A percentile compares a stretch with the other conserved stretches of the same genome.
Evolutionary conservation across 805 yeast species (phyloP).

Genomic region (Zygotorulaspora florentina): DNA sequence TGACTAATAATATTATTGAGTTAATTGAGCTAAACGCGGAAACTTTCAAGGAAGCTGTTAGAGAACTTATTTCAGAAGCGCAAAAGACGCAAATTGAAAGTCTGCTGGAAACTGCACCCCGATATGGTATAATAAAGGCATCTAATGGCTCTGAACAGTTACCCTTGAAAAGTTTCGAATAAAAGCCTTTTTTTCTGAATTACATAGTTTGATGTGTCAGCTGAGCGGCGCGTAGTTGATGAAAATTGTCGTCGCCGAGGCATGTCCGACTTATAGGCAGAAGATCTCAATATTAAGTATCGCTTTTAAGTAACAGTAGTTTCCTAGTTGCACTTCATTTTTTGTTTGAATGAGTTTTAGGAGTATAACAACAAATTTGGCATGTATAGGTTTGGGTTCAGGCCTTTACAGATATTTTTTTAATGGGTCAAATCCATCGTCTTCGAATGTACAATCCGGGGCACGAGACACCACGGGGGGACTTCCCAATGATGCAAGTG

Average conservation of each 20-base stretch:
- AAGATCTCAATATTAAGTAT: too few relatives aligned
- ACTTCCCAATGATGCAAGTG: constrained; percentile 9
- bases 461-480: constrained; percentile 11
- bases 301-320: not conserved
- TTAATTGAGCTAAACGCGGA: constrained; percentile 44
- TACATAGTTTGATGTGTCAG: too few relatives aligned
- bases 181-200: not conserved
- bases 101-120: constrained; percentile 8
- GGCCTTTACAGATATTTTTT: constrained; percentile 36
- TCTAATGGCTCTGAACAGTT: not conserved
- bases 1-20: constrained; percentile 45
- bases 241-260: too few relatives aligned
- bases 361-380: constrained; percentile 19
- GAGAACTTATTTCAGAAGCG: constrained; percentile 34
- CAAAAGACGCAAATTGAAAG: constrained; percentile 35
- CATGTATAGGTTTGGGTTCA: constrained; percentile 32
- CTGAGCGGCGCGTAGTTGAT: too few relatives aligned
- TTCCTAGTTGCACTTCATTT: not conserved
- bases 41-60: constrained; percentile 48
- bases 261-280: too few relatives aligned
- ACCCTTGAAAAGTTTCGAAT: constrained; percentile 7
- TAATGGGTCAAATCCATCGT: constrained; percentile 23
- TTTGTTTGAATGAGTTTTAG: constrained; percentile 23
- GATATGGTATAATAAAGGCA: not conserved
- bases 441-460: constrained; percentile 9